phyloP scores from a whole-genome alignment of 2,329 filamentous ascomycete species.

The Corynespora cassiicola region DNA sequence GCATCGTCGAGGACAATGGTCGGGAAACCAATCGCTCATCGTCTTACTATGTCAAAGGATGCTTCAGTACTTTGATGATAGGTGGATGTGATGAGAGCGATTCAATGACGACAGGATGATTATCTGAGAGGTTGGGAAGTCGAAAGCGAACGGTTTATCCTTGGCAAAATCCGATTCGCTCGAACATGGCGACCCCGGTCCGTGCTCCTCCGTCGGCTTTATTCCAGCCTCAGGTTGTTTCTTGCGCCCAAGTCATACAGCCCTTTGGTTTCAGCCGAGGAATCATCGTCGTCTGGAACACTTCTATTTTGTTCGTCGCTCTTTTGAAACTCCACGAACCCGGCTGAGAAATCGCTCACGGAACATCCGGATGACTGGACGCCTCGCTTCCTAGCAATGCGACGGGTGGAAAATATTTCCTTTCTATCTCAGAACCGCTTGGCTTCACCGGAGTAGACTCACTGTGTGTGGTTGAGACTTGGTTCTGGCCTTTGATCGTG shows the following conservation, averaged over 20 bases:
- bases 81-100: not conserved
- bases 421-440: no score
- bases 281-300: no score
- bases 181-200: no score
- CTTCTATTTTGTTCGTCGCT: no score
- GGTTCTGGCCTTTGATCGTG: slow-evolving; percentile 4
- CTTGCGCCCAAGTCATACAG: no score
- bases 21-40: slow-evolving; percentile 22
- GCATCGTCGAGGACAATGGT: slow-evolving; percentile 12
- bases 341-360: not conserved
- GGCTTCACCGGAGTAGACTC: no score
- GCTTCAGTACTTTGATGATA: no score
- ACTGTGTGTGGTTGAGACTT: slow-evolving; percentile 1
- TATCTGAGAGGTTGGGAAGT: not conserved
- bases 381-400: no score
- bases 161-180: not conserved
- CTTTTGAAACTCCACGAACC: slow-evolving; percentile 2
- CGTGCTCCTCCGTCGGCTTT: no score
- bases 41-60: slow-evolving; percentile 13
- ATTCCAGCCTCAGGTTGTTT: no score
- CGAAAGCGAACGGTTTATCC: slow-evolving; percentile 5
- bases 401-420: no score
- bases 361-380: slow-evolving; percentile 8
- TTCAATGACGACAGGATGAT: slow-evolving; percentile 11
- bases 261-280: no score